Base-by-base conservation (phyloP, 2,329 filamentous ascomycete species). In the Curvularia hawaiiensis region DNA sequence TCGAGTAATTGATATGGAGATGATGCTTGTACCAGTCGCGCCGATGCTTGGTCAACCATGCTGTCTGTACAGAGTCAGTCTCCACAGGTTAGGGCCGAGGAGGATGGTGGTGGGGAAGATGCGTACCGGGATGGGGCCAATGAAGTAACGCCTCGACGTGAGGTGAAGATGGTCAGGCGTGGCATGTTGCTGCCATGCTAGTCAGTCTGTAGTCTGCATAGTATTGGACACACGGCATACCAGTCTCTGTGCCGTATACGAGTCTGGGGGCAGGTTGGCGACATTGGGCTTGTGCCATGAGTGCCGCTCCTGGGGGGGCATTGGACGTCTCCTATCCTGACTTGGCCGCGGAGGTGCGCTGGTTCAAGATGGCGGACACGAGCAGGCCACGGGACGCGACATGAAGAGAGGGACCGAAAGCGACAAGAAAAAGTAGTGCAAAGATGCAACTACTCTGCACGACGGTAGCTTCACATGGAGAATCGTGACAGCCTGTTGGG, bases 41-140 rank as follows among this genome's bases (percentile, higher is more conserved):
- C 51, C 85, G 80, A 70, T 88, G 84, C 59, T 82, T 84, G 64
- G 84, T 84, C 52, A 88, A 79, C 86, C 86, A 89, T 55, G 84
- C 85, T 65, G 85, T 83, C 44, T 75, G 51, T 4, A 18, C 4
- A 24, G 35, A 9, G 47, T 53, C 31, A 41, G 40, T 20, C 41
- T 38, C n/a, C 33, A 31, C 57, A 69, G 48, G 70, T 68, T 51
- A 43, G 28, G 43, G 56, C 40, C 54, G 14, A 33, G 43, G 10
- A n/a, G 38, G 52, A 20, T 18, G 26, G n/a, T 18, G 26, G n/a
- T 24, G 41, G 26, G n/a, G 20, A 40, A 59, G 35, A 38, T 47
- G 62, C 71, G 53, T 71, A 75, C 73, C 22, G 86, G 86, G 35
- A 88, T 85, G 35, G 86, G 86, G 0, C 86, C 86, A 57, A 89